phyloP scores from a whole-genome alignment of 148 eudicot species.

The Nepenthes gracilis region DNA sequence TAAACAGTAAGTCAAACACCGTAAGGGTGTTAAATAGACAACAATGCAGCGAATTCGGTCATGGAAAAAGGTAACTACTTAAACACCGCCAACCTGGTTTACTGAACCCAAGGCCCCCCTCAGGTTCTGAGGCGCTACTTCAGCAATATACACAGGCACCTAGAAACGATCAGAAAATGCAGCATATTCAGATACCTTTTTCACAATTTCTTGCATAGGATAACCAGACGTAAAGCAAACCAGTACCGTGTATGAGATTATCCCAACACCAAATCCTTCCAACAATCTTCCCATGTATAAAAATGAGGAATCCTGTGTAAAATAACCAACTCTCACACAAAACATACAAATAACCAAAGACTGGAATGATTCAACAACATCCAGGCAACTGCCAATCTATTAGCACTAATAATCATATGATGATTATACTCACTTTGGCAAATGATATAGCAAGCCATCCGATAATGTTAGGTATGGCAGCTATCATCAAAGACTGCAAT shows the following conservation, averaged over 20 bases:
- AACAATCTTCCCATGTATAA: slow-evolving; percentile 89
- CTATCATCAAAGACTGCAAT: slow-evolving; percentile 89
- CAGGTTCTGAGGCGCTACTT: slow-evolving; percentile 86
- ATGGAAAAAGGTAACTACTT: not conserved
- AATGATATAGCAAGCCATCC: slow-evolving; percentile 96
- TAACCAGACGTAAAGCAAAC: slow-evolving; percentile 5
- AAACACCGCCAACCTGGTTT: slow-evolving; percentile 55
- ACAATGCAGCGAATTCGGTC: not conserved
- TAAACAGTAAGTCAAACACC: not conserved
- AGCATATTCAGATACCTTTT: not conserved
- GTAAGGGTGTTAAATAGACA: not conserved
- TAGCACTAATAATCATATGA: not conserved
- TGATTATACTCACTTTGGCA: slow-evolving; percentile 54
- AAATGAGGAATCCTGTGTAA: slow-evolving; percentile 61
- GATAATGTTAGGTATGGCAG: slow-evolving; percentile 86
- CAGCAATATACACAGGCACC: slow-evolving; percentile 98
- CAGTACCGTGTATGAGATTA: slow-evolving; percentile 75
- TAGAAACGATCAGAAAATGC: slow-evolving; percentile 10
- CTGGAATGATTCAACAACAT: not conserved
- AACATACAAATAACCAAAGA: too few species aligned
- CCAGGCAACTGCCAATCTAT: not conserved
- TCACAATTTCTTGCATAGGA: not conserved
- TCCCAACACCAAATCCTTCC: slow-evolving; percentile 97
- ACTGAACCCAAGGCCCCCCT: slow-evolving; percentile 91
- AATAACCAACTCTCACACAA: not conserved